phyloP scores from a whole-genome alignment of 768 basidiomycete species.

The Mycena capillaripes region DNA sequence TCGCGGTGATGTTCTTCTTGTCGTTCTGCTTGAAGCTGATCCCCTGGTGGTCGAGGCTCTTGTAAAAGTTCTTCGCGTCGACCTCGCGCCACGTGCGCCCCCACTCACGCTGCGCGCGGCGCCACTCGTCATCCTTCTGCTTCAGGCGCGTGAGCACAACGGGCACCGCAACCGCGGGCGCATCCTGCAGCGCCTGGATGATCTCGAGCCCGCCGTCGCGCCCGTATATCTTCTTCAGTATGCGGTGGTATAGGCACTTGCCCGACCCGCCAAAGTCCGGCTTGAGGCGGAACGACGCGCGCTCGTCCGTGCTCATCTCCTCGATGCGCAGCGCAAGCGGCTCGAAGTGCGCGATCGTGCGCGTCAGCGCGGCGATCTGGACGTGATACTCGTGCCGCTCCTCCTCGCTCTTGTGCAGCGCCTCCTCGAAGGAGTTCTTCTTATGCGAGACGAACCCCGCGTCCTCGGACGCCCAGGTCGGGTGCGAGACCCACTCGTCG shows the following conservation, averaged over 20 bases:
- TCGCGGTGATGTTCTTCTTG: conserved; percentile 92
- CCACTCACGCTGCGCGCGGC: conserved; percentile 94
- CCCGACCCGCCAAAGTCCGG: conserved; percentile 91
- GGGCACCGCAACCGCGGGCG: conserved; percentile 90
- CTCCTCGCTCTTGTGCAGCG: conserved; percentile 96
- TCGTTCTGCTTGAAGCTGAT: conserved; percentile 96
- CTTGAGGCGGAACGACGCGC: conserved; percentile 83
- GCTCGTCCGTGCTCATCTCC: conserved; percentile 91
- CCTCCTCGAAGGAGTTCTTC: conserved; percentile 97
- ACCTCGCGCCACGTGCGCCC: conserved; percentile 97
- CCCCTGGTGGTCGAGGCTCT: conserved; percentile 96
- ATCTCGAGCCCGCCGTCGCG: conserved; percentile 82
- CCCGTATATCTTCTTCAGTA: conserved; percentile 95
- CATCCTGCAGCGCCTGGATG: conserved; percentile 90
- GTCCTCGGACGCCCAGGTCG: conserved; percentile 98
- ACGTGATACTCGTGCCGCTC: conserved; percentile 99
- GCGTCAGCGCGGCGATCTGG: conserved; percentile 89
- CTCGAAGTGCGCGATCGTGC: conserved; percentile 93
- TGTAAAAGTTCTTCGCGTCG: conserved; percentile 98
- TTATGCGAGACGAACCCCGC: conserved; percentile 95
- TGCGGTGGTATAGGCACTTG: conserved; percentile 91
- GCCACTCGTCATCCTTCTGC: conserved; percentile 98
- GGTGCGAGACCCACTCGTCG: conserved; percentile 98
- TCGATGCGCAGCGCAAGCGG: conserved; percentile 88
- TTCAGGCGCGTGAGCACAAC: conserved; percentile 92